Conservation (phyloP, 2,329 filamentous ascomycete genomes). For the Cordyceps cicadae region DNA sequence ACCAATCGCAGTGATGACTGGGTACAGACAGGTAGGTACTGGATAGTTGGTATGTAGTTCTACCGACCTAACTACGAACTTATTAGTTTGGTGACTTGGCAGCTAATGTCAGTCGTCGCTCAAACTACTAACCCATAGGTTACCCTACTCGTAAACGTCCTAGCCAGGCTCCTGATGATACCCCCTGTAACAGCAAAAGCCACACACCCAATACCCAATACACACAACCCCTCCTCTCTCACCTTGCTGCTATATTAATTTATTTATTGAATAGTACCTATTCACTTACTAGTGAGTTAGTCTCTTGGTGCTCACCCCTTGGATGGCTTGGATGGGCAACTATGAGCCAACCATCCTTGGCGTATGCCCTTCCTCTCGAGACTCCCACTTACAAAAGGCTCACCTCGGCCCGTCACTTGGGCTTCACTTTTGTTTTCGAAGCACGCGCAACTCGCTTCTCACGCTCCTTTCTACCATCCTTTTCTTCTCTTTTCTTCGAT, state of each 20-base stretch:
- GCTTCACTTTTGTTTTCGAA: background rate
- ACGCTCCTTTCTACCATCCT: background rate
- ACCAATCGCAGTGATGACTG: too few species aligned
- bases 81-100: too few species aligned
- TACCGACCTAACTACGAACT: too few species aligned
- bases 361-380: background rate
- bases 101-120: too few species aligned
- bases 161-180: background rate
- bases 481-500: background rate
- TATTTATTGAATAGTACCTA: too few species aligned
- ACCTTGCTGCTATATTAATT: too few species aligned
- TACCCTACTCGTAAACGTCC: too few species aligned
- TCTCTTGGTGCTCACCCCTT: background rate
- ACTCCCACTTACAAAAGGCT: constrained; percentile 7
- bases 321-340: background rate
- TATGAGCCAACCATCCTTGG: background rate
- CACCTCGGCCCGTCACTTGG: background rate
- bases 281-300: too few species aligned
- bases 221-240: background rate
- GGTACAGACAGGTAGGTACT: too few species aligned
- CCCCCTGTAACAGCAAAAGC: constrained; percentile 3
- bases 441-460: background rate
- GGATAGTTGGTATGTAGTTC: too few species aligned
- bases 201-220: background rate
- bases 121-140: background rate